Evolutionary conservation across 257 asterid species (phyloP).

Genomic region (Solanum sitiens): DNA sequence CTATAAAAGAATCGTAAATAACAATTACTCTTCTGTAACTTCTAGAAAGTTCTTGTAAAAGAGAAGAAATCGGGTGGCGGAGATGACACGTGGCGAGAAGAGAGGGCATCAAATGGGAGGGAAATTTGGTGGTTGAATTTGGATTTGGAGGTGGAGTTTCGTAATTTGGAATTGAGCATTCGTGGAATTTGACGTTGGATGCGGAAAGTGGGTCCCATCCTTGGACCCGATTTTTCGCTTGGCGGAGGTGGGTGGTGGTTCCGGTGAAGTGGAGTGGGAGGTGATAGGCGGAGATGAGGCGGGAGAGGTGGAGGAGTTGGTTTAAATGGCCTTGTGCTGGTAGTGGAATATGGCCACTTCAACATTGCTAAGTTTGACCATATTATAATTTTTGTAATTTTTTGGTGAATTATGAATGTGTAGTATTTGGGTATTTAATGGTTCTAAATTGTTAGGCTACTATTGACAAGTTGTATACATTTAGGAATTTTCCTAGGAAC

Average conservation of each 20-base stretch:
- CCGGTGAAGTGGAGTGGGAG: slow-evolving; percentile 2
- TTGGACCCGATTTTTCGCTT: neutral
- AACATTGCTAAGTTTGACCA: neutral
- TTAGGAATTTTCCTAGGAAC: neutral
- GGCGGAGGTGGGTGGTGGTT: neutral
- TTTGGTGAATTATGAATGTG: neutral
- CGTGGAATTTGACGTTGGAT: neutral
- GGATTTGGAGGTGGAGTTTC: slow-evolving; percentile 9
- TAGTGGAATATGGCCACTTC: slow-evolving; percentile 2
- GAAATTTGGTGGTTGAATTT: slow-evolving; percentile 2
- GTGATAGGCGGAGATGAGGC: slow-evolving; percentile 3
- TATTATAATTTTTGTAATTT: neutral
- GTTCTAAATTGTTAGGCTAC: neutral
- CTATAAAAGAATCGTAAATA: slow-evolving; percentile 20
- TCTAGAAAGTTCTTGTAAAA: neutral
- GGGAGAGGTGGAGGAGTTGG: slow-evolving; percentile 13
- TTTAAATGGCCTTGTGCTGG: slow-evolving; percentile 14
- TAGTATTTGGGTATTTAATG: neutral
- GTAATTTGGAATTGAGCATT: neutral
- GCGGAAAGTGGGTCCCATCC: neutral
- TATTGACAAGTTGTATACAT: neutral
- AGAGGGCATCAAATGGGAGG: slow-evolving; percentile 13
- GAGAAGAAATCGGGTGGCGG: slow-evolving; percentile 6
- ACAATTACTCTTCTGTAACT: slow-evolving; percentile 1
- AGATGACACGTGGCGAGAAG: slow-evolving; percentile 12